Conservation (phyloP, 2,329 filamentous ascomycete species). For the Mycosphaerella arachidis region DNA sequence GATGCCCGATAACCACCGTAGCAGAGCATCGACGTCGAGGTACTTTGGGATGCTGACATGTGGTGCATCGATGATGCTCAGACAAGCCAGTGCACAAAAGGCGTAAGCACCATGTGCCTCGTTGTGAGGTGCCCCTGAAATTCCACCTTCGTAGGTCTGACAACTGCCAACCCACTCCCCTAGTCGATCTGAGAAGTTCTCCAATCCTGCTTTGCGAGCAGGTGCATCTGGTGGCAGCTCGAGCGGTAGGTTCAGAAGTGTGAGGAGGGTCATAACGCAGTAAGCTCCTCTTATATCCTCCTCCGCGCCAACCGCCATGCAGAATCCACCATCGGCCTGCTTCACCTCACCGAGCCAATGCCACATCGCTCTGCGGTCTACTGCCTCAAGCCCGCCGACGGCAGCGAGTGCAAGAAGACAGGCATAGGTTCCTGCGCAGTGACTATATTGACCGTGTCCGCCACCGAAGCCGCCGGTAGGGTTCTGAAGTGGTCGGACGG, state of each 20-base stretch:
- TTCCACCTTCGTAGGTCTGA: conserved; percentile 94
- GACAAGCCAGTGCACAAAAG: conserved; percentile 85
- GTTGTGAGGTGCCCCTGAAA: conserved; percentile 75
- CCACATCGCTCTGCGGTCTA: conserved; percentile 85
- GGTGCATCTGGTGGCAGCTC: conserved; percentile 70
- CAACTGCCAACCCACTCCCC: conserved; percentile 77
- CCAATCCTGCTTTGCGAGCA: conserved; percentile 58
- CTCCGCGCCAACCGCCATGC: conserved; percentile 79
- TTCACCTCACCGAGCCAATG: conserved; percentile 84
- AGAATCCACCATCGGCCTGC: conserved; percentile 83
- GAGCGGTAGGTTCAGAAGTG: conserved; percentile 76
- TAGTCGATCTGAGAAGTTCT: conserved; percentile 66
- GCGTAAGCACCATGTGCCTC: conserved; percentile 97
- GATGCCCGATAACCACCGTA: conserved; percentile 83
- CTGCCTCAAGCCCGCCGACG: conserved; percentile 68
- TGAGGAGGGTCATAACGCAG: conserved; percentile 80
- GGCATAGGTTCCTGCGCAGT: conserved; percentile 86
- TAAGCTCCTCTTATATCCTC: conserved; percentile 93
- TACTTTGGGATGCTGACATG: conserved; percentile 69
- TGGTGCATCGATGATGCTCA: conserved; percentile 79
- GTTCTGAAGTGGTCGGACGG: conserved; percentile 79
- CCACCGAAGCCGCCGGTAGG: conserved; percentile 81
- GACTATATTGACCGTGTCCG: conserved; percentile 84
- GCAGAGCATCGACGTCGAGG: conserved; percentile 70
- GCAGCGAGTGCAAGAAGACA: conserved; percentile 72